These are phyloP conservation scores for Acarospora socialis DNA, from an alignment of 2,329 filamentous ascomycete species.

Conservation along the genomic window DNA sequence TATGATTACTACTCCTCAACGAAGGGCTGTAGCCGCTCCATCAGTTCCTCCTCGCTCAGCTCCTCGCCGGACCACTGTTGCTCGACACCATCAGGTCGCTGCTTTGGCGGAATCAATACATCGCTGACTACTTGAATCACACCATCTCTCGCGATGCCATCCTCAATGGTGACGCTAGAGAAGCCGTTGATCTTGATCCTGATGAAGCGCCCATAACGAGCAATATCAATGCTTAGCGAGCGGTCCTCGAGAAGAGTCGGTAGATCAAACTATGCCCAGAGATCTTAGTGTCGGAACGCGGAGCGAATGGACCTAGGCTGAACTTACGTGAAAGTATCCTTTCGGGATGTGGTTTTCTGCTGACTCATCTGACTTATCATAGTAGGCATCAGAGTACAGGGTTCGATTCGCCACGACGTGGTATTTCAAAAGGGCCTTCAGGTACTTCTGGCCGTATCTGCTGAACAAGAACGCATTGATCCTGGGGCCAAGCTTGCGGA, in stretches of 20 bases:
- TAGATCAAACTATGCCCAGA: constrained; percentile 38
- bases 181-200: constrained; percentile 64
- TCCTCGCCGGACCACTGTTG: constrained; percentile 31
- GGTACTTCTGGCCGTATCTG: constrained; percentile 55
- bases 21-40: constrained; percentile 37
- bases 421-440: constrained; percentile 65
- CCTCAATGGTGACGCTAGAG: constrained; percentile 48
- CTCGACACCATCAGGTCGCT: constrained; percentile 26
- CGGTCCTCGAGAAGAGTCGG: constrained; percentile 56
- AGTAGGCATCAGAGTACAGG: constrained; percentile 73
- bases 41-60: constrained; percentile 46
- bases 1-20: too few relatives aligned
- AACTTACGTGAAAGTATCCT: constrained; percentile 43
- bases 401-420: constrained; percentile 61
- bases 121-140: constrained; percentile 64
- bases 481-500: constrained; percentile 53
- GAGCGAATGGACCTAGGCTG: too few relatives aligned
- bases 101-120: constrained; percentile 63
- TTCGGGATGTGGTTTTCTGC: constrained; percentile 23
- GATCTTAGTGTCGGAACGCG: too few relatives aligned
- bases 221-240: constrained; percentile 57
- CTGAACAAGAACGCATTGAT: constrained; percentile 82
- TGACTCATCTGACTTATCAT: constrained; percentile 32
- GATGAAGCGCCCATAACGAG: constrained; percentile 51
- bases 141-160: constrained; percentile 62